phyloP scores from a whole-genome alignment of 2,329 filamentous ascomycete species.

The Sarocladium brachiariae region DNA sequence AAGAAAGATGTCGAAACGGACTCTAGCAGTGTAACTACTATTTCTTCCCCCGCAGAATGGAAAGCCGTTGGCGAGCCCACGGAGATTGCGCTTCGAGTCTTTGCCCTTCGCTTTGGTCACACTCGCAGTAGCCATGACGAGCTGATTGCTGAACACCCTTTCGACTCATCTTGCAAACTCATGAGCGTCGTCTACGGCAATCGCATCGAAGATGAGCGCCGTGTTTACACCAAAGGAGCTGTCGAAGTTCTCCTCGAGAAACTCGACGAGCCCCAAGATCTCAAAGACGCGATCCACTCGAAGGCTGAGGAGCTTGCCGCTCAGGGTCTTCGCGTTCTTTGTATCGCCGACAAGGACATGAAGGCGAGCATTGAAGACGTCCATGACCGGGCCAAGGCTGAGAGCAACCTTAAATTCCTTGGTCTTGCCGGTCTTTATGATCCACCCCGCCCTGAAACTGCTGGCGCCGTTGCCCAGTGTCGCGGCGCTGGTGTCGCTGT shows the following conservation, averaged over 20 bases:
- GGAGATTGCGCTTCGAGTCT: constrained; percentile 67
- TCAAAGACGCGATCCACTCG: constrained; percentile 38
- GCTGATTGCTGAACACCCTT: constrained; percentile 60
- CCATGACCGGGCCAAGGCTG: constrained; percentile 45
- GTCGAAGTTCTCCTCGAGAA: constrained; percentile 50
- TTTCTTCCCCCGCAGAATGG: constrained; percentile 40
- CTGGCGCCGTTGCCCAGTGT: constrained; percentile 51
- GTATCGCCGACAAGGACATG: constrained; percentile 50
- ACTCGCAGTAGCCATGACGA: constrained; percentile 37
- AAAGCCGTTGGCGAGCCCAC: constrained; percentile 60
- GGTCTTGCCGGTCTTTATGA: constrained; percentile 68
- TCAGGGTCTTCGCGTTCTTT: constrained; percentile 62
- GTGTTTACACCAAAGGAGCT: constrained; percentile 52
- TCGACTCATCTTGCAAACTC: constrained; percentile 66
- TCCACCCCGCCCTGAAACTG: constrained; percentile 61
- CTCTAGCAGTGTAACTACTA: constrained; percentile 38
- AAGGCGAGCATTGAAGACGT: constrained; percentile 27
- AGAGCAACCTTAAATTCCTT: constrained; percentile 54
- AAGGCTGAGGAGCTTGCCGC: constrained; percentile 51
- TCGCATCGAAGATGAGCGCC: constrained; percentile 25
- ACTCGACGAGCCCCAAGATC: constrained; percentile 38
- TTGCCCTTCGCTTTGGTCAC: constrained; percentile 60
- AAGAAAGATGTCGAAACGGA: constrained; percentile 40
- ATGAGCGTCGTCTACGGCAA: constrained; percentile 63
- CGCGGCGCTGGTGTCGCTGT: constrained; percentile 56